Evolutionary conservation across 257 asterid genomes (phyloP).

Genomic region (Parsonsia alboflavescens): DNA sequence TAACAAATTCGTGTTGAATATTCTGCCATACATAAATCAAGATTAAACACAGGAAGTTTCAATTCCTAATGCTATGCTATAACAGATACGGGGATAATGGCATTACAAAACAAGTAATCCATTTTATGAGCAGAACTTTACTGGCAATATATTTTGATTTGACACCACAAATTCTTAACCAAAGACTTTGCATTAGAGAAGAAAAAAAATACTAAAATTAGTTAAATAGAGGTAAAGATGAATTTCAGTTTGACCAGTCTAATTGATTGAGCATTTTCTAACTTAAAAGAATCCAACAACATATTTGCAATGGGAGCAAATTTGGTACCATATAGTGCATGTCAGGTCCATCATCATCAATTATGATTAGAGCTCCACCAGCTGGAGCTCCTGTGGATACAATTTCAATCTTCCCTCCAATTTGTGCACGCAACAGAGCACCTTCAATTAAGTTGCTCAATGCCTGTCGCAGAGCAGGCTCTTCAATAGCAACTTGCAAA

Average conservation of each 20-base stretch:
- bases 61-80: too few relatives aligned
- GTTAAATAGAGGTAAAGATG: neutral
- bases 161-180: neutral
- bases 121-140: neutral
- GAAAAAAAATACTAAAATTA: neutral
- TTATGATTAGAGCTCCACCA: slow-evolving; percentile 77
- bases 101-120: neutral
- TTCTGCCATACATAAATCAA: neutral
- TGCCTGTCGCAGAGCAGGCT: slow-evolving; percentile 90
- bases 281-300: neutral
- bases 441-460: slow-evolving; percentile 93
- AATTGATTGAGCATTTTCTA: neutral
- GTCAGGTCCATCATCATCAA: slow-evolving; percentile 95
- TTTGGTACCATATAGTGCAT: slow-evolving; percentile 88
- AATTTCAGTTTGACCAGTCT: neutral
- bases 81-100: too few relatives aligned
- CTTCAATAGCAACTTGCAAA: slow-evolving; percentile 72
- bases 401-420: slow-evolving; percentile 70
- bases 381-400: slow-evolving; percentile 77
- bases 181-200: neutral
- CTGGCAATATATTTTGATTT: neutral
- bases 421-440: slow-evolving; percentile 68
- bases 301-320: slow-evolving; percentile 1
- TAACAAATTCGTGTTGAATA: neutral
- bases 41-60: neutral